These are phyloP conservation scores for Schoenoplectus triqueter DNA, from an alignment of 202 grass and related monocot species.

Conservation along the genomic window DNA sequence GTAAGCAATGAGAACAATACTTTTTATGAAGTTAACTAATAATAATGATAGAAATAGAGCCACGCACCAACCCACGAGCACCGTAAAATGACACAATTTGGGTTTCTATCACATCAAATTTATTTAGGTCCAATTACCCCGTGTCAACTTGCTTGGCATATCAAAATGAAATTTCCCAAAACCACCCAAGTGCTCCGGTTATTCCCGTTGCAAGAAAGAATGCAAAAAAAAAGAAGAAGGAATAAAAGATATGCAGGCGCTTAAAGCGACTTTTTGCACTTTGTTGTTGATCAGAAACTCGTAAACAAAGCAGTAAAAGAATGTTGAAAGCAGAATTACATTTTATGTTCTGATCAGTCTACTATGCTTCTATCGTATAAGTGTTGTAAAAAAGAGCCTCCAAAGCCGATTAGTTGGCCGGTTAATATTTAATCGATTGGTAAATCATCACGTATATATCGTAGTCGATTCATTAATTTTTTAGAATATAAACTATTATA, in stretches of 20 bases:
- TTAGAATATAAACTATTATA: too few species aligned
- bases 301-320: background rate
- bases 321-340: background rate
- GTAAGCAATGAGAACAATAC: too few species aligned
- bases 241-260: background rate
- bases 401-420: too few species aligned
- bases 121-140: background rate
- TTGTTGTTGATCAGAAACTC: background rate
- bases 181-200: background rate
- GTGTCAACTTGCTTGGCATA: conserved; percentile 9
- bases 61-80: too few species aligned
- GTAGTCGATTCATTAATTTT: too few species aligned
- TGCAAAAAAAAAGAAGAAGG: background rate
- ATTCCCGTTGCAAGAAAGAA: too few species aligned
- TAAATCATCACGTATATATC: background rate
- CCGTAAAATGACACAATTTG: background rate
- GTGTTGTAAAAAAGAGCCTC: too few species aligned
- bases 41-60: too few species aligned
- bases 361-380: too few species aligned
- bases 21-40: too few species aligned
- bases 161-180: background rate
- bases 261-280: background rate
- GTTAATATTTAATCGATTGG: background rate
- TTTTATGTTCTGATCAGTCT: too few species aligned
- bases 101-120: conserved; percentile 11